Base-by-base conservation (phyloP, 495 filamentous ascomycete species). In the Parathielavia hyrcaniae region DNA sequence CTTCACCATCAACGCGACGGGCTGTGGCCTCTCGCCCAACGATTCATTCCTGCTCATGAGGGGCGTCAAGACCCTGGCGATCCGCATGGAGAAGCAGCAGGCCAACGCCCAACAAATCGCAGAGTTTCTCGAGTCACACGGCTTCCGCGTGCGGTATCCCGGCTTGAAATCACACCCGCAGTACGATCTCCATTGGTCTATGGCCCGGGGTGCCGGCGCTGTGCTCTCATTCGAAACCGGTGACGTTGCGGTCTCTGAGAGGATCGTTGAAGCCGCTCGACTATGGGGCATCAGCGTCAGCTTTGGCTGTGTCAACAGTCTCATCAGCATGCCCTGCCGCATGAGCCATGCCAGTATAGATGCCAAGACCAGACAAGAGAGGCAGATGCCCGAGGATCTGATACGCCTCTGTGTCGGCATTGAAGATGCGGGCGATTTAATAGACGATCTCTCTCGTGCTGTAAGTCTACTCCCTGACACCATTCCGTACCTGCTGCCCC, bases 281-380 rank as follows among this genome's bases (percentile, higher is more conserved):
- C 75, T 98, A 26, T 98, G 91, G 86, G 90, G 87, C 19, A 98
- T 98, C 61, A 90, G 86, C 60, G 93, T 98, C 53, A 93, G 88
- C 63, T 98, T 98, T 69, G 93, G 93, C 38, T 97, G 95, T 72
- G 95, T 98, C 45, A 98, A 98, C 73, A 93, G 88, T 74, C 71
- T 98, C 72, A 98, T 98, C 72, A 96, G 90, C 73, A 96, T 98
- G 93, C 93, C 93, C 12, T 98, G 93, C 64, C 89, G 88, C 59
- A 98, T 98, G 93, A 97, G 95, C 72, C 93, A 98, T 76, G 93
- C 93, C 20, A 96, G 91, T 68, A 98, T 98, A 70, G 95, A 97
- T 71, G 88, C 87, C 59, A 92, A 93, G 78, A 96, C 91, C 56
- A 79, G 93, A 64, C 75, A 81, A 67, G 92, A 98, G 74, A 80